Percentiles rank a stretch among this genome's conserved stretches.
Evolutionary conservation across 2,329 filamentous ascomycete genomes (phyloP).

Genomic region (Periconia sp.): DNA sequence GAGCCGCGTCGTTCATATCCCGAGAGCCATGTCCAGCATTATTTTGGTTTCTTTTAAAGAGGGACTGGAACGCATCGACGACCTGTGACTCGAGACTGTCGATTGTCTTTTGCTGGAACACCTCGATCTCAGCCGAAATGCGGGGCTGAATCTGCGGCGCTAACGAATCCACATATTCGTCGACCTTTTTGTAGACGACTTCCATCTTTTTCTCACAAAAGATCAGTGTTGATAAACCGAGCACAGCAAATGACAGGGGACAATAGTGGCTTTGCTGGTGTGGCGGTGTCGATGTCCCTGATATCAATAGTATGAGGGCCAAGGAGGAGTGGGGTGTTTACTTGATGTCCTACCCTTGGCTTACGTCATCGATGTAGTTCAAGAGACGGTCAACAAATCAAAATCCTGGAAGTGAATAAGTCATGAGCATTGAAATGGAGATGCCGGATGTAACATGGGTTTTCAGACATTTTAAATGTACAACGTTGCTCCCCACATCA

Average conservation of each 20-base stretch:
- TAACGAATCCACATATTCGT: slow-evolving; percentile 33
- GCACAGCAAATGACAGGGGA: background rate
- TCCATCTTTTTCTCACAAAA: slow-evolving; percentile 12
- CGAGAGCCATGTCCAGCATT: slow-evolving; percentile 16
- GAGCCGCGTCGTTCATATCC: slow-evolving; percentile 28
- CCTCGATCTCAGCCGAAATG: slow-evolving; percentile 31
- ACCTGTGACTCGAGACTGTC: slow-evolving; percentile 33
- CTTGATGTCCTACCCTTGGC: background rate
- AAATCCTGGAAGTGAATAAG: no score
- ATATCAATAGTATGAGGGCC: no score
- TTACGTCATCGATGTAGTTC: background rate
- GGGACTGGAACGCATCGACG: slow-evolving; percentile 30
- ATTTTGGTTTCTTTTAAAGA: slow-evolving; percentile 25
- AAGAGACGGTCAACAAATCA: no score
- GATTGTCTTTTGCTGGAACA: slow-evolving; percentile 35
- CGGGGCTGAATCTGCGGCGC: slow-evolving; percentile 35
- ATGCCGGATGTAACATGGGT: no score
- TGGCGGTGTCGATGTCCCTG: background rate
- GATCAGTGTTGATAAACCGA: background rate
- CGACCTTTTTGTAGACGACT: slow-evolving; percentile 28
- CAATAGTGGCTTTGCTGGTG: background rate
- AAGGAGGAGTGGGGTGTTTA: background rate
- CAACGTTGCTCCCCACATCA: no score
- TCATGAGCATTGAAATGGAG: no score
- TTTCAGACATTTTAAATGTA: no score